phyloP scores from a whole-genome alignment of 768 basidiomycete species.

The Cyathus striatus region DNA sequence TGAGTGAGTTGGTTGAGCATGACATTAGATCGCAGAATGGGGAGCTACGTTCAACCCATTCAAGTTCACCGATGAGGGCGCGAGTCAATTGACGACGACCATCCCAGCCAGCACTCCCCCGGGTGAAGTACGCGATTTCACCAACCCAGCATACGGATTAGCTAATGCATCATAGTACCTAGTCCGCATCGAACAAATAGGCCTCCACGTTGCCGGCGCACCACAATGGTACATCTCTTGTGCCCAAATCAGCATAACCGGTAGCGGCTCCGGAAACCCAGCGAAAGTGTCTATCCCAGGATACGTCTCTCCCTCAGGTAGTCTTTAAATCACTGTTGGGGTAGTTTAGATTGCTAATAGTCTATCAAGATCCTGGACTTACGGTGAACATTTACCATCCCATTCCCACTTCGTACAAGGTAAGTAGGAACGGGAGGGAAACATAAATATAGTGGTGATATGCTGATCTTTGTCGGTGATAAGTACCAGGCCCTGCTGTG shows the following conservation, averaged over 20 bases:
- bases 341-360: too few relatives aligned
- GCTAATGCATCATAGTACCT: background rate
- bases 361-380: background rate
- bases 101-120: constrained; percentile 25
- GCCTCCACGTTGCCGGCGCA: background rate
- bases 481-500: too few relatives aligned
- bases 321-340: too few relatives aligned
- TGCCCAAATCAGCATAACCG: background rate
- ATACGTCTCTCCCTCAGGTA: too few relatives aligned
- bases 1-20: constrained; percentile 10
- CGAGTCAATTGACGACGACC: constrained; percentile 19
- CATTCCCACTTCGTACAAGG: background rate
- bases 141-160: too few relatives aligned
- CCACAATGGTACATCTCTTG: background rate
- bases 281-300: background rate
- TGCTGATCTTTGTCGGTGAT: too few relatives aligned
- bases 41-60: constrained; percentile 18
- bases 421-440: too few relatives aligned
- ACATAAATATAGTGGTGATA: too few relatives aligned
- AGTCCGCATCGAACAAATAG: background rate
- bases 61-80: constrained; percentile 13
- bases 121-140: constrained; percentile 14
- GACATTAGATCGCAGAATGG: constrained; percentile 16
- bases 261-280: background rate
- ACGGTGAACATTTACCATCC: background rate